These are phyloP conservation scores for Carex pumila DNA, from an alignment of 176 grass and related monocot species.

Conservation along the genomic window DNA sequence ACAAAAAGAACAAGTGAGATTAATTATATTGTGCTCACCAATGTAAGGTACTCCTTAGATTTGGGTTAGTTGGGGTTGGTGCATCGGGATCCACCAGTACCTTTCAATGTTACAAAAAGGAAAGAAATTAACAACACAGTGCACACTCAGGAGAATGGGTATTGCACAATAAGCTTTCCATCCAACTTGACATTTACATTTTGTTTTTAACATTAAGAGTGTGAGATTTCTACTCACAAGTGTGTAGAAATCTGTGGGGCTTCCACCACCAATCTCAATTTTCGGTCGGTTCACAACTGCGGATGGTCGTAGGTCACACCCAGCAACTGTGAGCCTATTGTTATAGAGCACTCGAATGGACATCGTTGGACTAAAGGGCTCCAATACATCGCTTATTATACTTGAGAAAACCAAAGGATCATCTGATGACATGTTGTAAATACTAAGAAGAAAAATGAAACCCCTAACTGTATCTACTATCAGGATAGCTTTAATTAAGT, in stretches of 20 bases:
- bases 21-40: slow-evolving; percentile 37
- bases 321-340: slow-evolving; percentile 36
- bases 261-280: slow-evolving; percentile 41
- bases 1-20: slow-evolving; percentile 11
- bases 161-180: neutral
- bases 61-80: slow-evolving; percentile 60
- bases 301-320: slow-evolving; percentile 51
- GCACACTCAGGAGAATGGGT: neutral
- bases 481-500: neutral
- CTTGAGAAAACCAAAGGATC: slow-evolving; percentile 31
- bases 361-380: slow-evolving; percentile 39
- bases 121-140: neutral
- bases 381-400: slow-evolving; percentile 52
- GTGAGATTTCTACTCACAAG: slow-evolving; percentile 46
- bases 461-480: neutral
- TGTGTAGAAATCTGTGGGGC: slow-evolving; percentile 51
- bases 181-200: neutral
- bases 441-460: neutral
- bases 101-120: slow-evolving; percentile 20
- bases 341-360: slow-evolving; percentile 50
- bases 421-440: slow-evolving; percentile 8
- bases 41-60: slow-evolving; percentile 76
- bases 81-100: slow-evolving; percentile 73
- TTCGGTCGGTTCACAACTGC: slow-evolving; percentile 36
- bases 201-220: neutral